Base-by-base conservation (phyloP, 495 filamentous ascomycete species). In the Halenospora varia region DNA sequence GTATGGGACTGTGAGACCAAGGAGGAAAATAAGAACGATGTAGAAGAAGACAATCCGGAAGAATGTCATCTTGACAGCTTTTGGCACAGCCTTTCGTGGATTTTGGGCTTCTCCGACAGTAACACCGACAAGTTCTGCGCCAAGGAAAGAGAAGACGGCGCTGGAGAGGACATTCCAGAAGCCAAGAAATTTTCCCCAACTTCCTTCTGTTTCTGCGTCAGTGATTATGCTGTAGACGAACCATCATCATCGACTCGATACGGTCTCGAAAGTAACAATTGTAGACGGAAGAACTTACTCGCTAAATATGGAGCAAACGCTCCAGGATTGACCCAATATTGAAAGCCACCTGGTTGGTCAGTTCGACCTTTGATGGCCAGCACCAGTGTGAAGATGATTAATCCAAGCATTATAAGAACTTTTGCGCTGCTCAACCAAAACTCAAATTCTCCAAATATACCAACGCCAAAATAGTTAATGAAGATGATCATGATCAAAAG, bases 51-150 rank as follows among this genome's bases (percentile, higher is more conserved):
- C 70, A 60, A 90, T 87, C 22, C 87, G 79, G 70, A 75, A 85
- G 67, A 89, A 89, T 4, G 87, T 86, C 51, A 85, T 80, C 60
- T 80, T 83, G 49, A 88, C 83, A 0, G 86, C 87, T 22, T 80
- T 77, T 0, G 87, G 87, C 10, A 90, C 83, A 13, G 83, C 85
- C 60, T 80, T 77, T 59, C 85, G 75, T 2, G 87, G 87, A 59
- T 90, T 88, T 51, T 82, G 74, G 9, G 86, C 87, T 71, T 91
- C 88, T 48, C 84, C 86, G 1, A 86, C 86, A 3, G 88, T 87
- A 59, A 91, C 71, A 61, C 84, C 90, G 50, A 96, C 85, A 49
- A 94, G 75, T 71, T 96, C 92, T 2, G 89, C 92, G 47, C 90
- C 89, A 18, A 90, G 77, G 64, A 88, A 94, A 40, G 90, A 88